These are phyloP conservation scores for Botryotinia globosa DNA, from an alignment of 2,329 filamentous ascomycete species.

Conservation along the genomic window DNA sequence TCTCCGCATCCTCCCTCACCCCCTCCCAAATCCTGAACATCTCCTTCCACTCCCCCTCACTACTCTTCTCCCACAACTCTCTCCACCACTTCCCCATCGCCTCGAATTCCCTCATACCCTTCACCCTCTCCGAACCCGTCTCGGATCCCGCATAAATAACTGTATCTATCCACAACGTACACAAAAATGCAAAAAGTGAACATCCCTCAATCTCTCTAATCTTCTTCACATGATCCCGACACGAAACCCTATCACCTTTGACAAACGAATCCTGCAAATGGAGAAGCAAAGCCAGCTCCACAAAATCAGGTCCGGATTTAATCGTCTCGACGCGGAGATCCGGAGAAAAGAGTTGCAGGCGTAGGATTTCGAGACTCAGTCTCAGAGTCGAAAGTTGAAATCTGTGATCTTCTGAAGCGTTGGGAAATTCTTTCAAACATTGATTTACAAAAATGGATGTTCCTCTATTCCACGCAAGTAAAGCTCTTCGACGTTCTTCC, in stretches of 20 bases:
- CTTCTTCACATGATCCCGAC: not conserved
- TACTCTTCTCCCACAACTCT: not conserved
- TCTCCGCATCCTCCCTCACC: no score
- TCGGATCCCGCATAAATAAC: not conserved
- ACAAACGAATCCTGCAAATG: not conserved
- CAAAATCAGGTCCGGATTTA: not conserved
- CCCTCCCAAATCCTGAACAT: not conserved
- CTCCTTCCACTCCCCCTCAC: not conserved
- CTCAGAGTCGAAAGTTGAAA: not conserved
- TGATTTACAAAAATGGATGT: not conserved
- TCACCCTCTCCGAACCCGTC: not conserved
- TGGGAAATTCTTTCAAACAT: not conserved
- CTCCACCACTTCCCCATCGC: not conserved
- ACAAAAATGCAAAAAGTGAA: not conserved
- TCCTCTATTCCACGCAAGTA: constrained; percentile 14
- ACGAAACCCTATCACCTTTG: not conserved
- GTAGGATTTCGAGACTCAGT: not conserved
- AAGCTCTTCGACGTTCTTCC: not conserved
- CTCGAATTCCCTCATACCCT: not conserved
- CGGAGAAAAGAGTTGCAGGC: not conserved
- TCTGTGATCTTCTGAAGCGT: not conserved
- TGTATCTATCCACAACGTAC: not conserved
- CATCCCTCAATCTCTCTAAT: not conserved
- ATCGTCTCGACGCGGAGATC: not conserved
- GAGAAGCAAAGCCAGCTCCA: not conserved